Evolutionary conservation across 352 stramenopile species (phyloP).

Genomic region (Phytopythium oedochilum): DNA sequence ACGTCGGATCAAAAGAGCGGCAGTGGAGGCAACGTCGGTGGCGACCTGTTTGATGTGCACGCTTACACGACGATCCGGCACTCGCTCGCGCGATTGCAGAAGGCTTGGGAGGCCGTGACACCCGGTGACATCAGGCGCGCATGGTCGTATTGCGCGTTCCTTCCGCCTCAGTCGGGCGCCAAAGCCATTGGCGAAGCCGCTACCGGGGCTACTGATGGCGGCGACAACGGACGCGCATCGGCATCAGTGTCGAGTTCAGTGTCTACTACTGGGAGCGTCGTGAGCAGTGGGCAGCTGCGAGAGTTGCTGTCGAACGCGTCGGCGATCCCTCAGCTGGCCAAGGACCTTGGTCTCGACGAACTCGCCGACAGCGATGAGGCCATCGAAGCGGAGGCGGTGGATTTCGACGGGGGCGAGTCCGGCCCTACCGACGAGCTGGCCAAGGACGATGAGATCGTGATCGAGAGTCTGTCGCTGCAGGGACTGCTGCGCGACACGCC

Average conservation of each 20-base stretch:
- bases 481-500: constrained; percentile 42
- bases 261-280: neutral
- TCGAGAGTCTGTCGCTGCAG: constrained; percentile 51
- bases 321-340: constrained; percentile 19
- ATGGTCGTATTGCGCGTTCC: constrained; percentile 33
- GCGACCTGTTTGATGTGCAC: constrained; percentile 34
- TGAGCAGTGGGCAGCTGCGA: constrained; percentile 1
- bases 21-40: constrained; percentile 1
- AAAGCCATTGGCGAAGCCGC: constrained; percentile 12
- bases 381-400: constrained; percentile 32
- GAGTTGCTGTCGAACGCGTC: constrained; percentile 20
- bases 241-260: neutral
- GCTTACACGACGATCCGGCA: constrained; percentile 38
- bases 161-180: constrained; percentile 20
- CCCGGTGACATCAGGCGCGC: constrained; percentile 30
- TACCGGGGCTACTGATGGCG: constrained; percentile 4
- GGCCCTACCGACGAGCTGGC: constrained; percentile 22
- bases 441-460: constrained; percentile 59
- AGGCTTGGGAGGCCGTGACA: constrained; percentile 31
- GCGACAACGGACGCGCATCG: neutral
- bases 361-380: constrained; percentile 7
- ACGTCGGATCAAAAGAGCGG: constrained; percentile 7
- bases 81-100: constrained; percentile 37
- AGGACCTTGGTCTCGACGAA: constrained; percentile 30
- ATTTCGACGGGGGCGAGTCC: constrained; percentile 34